phyloP scores from a whole-genome alignment of 805 yeast species.

The Yarrowia sp. region DNA sequence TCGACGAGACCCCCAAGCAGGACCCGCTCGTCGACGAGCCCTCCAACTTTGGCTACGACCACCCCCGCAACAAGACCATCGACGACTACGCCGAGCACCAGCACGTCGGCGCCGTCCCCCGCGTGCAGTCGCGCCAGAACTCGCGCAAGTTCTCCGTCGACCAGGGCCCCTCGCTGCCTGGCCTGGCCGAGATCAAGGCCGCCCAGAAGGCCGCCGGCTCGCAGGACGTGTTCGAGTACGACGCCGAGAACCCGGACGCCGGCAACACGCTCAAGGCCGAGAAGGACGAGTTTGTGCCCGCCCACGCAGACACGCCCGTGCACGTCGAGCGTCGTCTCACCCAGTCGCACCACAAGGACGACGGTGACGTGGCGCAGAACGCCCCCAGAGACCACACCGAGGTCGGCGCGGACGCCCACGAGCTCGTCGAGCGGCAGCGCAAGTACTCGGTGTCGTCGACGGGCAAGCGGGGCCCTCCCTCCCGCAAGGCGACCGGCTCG shows the following conservation, averaged over 20 bases:
- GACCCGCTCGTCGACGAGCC: conserved; percentile 1
- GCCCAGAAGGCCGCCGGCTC: conserved; percentile 32
- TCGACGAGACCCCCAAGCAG: not conserved
- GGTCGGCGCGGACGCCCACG: conserved; percentile 30
- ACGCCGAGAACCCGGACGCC: conserved; percentile 36
- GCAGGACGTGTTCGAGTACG: conserved; percentile 37
- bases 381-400: conserved; percentile 38
- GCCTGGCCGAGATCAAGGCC: conserved; percentile 16
- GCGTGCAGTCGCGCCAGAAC: not conserved
- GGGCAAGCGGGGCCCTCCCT: conserved; percentile 29
- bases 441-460: conserved; percentile 34
- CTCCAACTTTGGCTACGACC: conserved; percentile 26
- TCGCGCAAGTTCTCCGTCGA: conserved; percentile 25
- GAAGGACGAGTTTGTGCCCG: conserved; percentile 38
- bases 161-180: conserved; percentile 16
- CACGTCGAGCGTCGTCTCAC: conserved; percentile 39
- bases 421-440: conserved; percentile 34
- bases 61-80: conserved; percentile 22
- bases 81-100: conserved; percentile 19
- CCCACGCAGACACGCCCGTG: conserved; percentile 35
- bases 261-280: conserved; percentile 36
- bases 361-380: conserved; percentile 35
- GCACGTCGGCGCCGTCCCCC: conserved; percentile 20
- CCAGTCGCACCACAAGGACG: conserved; percentile 38
- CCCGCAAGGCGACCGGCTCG: conserved; percentile 40